Evolutionary conservation across 352 stramenopile species (phyloP), one percentile per base, ranked within the genome.

Genomic region (Globisporangium recalcitrans): DNA sequence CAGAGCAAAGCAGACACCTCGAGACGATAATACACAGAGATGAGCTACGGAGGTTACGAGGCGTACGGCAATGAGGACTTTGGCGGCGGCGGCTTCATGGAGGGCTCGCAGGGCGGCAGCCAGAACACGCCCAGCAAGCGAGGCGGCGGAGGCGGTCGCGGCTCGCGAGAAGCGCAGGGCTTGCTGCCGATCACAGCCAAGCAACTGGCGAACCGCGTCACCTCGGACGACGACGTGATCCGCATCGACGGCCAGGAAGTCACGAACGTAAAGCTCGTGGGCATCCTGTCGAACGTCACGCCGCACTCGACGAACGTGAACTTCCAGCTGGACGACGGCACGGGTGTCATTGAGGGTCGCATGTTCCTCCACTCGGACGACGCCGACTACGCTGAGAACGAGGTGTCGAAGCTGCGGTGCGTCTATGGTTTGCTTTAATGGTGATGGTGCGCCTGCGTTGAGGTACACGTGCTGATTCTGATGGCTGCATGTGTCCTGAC

Each of bases 321-420:
- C 56, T 98, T 98, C 66, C 72, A 91, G 47, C 61, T 98, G 53
- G 94, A 99, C 76, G 96, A 99, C 72, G 92, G 91, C 27, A 98
- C 96, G 16, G 96, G 93, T 56, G 38, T 88, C 1, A 86, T 98
- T 26, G 77, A 96, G 44, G 93, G 89, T 34, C 96, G 97, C 70
- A 80, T 97, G 55, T 98, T 96, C 71, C 58, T 97, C 38, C 80
- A 97, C 53, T 73, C 87, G 9, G 87, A 93, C n/a, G 85, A 95
- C 52, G 71, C 90, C 31, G 87, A 89, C n/a, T 75, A 77, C 44
- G 80, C 73, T 16, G 82, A 91, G 36, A 68, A 62, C 31, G 80
- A 88, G 58, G 63, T 85, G 31, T 72, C 76, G 61, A 82, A 79
- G 52, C 65, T 91, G 42, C 64, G 67, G 73, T 80, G 54, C 38